Conservation (phyloP, 129 eudicot genomes). For the carrot (Daucus carota) region DH1_v3.0 NC_030384.2:48060501-48061000, state of each 20-base stretch:
- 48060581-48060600: too few relatives aligned
- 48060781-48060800: not conserved
- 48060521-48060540: not conserved
- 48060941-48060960: constrained; percentile 58
- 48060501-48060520: not conserved
- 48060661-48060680: not conserved
- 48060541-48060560: not conserved
- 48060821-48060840: not conserved
- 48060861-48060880: not conserved
- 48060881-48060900: not conserved
- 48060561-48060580: not conserved
- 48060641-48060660: not conserved
- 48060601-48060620: too few relatives aligned
- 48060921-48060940: constrained; percentile 49
- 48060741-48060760: not conserved
- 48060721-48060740: constrained; percentile 4
- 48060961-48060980: constrained; percentile 41
- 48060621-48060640: not conserved
- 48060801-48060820: constrained; percentile 18
- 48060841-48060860: not conserved
- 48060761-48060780: constrained; percentile 1
- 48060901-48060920: constrained; percentile 50
- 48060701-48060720: not conserved
- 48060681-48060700: not conserved
- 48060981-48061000: constrained; percentile 31